phyloP scores from a whole-genome alignment of 371 early-diverging fungal species.

The Gilbertella persicaria region DNA sequence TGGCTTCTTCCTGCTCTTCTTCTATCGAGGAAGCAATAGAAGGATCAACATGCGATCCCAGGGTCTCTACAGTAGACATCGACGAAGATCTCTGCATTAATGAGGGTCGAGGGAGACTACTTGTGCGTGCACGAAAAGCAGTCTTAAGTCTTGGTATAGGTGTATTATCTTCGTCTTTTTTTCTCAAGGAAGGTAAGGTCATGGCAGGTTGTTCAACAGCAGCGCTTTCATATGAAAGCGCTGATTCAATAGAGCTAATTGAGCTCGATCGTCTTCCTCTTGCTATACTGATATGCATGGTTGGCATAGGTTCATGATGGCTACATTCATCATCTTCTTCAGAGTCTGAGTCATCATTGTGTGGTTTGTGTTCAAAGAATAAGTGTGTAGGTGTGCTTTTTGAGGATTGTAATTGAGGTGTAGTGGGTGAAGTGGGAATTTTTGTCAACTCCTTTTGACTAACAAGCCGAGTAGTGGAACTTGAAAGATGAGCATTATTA shows the following conservation, averaged over 20 bases:
- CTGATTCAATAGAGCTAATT: slow-evolving; percentile 9
- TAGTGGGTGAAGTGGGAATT: slow-evolving; percentile 16
- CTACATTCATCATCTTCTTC: slow-evolving; percentile 1
- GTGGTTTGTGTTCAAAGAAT: not conserved
- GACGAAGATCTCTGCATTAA: slow-evolving; percentile 25
- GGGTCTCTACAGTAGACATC: slow-evolving; percentile 16
- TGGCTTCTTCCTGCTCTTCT: not conserved
- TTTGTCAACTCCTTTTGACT: slow-evolving; percentile 18
- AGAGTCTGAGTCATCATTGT: not conserved
- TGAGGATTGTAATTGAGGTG: slow-evolving; percentile 18
- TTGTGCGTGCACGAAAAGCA: slow-evolving; percentile 24
- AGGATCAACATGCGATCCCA: not conserved
- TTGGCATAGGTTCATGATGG: not conserved
- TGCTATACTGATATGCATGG: not conserved
- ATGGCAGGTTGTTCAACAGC: slow-evolving; percentile 18
- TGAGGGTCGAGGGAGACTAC: slow-evolving; percentile 24
- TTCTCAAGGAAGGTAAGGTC: slow-evolving; percentile 24
- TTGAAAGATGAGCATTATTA: slow-evolving; percentile 3
- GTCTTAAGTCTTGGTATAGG: slow-evolving; percentile 16
- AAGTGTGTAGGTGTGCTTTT: slow-evolving; percentile 19
- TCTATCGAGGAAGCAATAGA: not conserved
- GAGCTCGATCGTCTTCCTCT: slow-evolving; percentile 1
- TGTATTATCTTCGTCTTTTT: slow-evolving; percentile 10
- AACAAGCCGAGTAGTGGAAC: slow-evolving; percentile 9
- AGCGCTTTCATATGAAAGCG: not conserved